Percentiles rank a stretch among this genome's conserved stretches.
These are phyloP conservation scores for Mycena filopes DNA, from an alignment of 768 basidiomycete species.

Conservation along the genomic window DNA sequence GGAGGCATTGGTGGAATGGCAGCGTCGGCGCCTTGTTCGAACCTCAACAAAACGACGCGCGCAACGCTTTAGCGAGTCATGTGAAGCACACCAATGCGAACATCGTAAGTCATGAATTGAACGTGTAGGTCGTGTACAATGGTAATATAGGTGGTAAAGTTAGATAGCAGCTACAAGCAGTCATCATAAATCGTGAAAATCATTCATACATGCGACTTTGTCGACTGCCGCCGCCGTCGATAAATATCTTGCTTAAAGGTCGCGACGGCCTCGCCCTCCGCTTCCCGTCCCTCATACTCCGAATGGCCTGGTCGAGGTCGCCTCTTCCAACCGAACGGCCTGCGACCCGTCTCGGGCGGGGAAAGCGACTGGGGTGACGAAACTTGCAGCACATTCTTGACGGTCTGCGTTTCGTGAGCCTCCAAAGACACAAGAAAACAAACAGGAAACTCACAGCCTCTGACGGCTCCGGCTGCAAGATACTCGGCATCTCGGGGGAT, in stretches of 20 bases:
- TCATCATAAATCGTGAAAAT: constrained; percentile 26
- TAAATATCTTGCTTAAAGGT: constrained; percentile 82
- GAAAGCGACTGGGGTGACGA: constrained; percentile 41
- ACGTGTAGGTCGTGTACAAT: background rate
- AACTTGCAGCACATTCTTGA: constrained; percentile 47
- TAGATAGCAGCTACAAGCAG: background rate
- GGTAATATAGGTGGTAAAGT: background rate
- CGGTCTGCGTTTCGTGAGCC: constrained; percentile 48
- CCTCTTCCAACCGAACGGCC: constrained; percentile 75
- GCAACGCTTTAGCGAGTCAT: no score
- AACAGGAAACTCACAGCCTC: constrained; percentile 36
- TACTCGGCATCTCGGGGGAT: constrained; percentile 37
- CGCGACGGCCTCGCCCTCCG: constrained; percentile 60
- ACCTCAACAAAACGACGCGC: no score
- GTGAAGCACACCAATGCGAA: no score
- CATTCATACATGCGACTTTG: constrained; percentile 46
- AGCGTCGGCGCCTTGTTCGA: no score
- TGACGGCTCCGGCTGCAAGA: constrained; percentile 36
- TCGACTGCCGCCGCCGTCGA: constrained; percentile 71
- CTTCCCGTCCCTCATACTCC: constrained; percentile 78
- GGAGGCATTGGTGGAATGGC: no score
- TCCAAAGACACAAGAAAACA: background rate
- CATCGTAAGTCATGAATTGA: no score
- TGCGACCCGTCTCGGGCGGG: constrained; percentile 50
- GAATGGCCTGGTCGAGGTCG: constrained; percentile 86